Evolutionary conservation across 139 green algal genomes (phyloP).

Genomic region (Haematococcus lacustris): DNA sequence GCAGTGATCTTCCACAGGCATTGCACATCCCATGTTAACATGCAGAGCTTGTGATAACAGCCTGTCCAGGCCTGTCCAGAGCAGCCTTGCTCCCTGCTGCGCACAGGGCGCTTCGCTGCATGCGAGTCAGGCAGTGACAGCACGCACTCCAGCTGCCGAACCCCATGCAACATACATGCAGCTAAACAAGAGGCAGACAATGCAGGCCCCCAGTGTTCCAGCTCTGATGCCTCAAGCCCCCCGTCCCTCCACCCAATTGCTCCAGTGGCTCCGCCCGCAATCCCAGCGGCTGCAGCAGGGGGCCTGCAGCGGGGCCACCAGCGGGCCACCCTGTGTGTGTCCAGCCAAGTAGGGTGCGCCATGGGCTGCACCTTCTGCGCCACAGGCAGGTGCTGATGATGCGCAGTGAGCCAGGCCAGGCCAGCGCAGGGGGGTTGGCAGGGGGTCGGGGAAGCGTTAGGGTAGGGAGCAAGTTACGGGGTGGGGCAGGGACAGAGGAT

Average conservation of each 20-base stretch:
- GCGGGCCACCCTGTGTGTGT: slow-evolving; percentile 78
- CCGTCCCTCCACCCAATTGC: not conserved
- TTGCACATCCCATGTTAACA: too few species aligned
- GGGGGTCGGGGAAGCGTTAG: too few species aligned
- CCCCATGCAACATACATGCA: not conserved
- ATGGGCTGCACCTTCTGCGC: slow-evolving; percentile 98
- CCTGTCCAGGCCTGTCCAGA: not conserved
- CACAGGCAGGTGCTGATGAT: slow-evolving; percentile 45
- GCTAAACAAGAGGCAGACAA: not conserved
- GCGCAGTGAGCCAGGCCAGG: not conserved
- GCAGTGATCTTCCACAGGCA: not conserved
- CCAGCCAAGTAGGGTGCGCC: slow-evolving; percentile 79
- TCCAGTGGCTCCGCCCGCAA: not conserved
- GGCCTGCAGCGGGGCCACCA: slow-evolving; percentile 11
- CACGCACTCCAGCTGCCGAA: not conserved
- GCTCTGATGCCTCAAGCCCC: not conserved
- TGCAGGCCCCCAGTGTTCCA: not conserved
- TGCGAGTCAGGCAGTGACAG: too few species aligned
- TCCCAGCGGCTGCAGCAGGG: not conserved
- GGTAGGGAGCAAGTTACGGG: too few species aligned
- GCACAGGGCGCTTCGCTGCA: too few species aligned
- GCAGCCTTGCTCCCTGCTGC: too few species aligned
- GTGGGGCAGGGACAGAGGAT: too few species aligned
- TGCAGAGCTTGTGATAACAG: too few species aligned
- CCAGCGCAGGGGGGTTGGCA: not conserved